These are phyloP conservation scores for Raffaelea arxii DNA, from an alignment of 2,329 filamentous ascomycete genomes.

Conservation along the genomic window DNA sequence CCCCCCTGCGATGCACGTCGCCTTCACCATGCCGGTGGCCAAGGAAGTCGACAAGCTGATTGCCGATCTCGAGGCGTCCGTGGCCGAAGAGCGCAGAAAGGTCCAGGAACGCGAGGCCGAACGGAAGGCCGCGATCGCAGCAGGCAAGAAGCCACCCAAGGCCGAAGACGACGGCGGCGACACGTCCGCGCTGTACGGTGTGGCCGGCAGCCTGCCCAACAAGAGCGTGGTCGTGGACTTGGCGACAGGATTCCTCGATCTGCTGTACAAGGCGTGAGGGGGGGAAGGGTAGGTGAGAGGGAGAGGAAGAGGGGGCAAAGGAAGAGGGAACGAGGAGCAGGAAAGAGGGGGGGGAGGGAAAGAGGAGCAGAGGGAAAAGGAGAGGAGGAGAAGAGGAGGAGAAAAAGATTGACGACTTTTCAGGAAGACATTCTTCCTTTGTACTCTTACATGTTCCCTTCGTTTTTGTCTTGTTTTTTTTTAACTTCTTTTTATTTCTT, in stretches of 20 bases:
- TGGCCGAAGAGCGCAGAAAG: slow-evolving; percentile 70
- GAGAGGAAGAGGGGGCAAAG: background rate
- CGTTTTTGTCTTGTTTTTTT: background rate
- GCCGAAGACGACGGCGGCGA: slow-evolving; percentile 46
- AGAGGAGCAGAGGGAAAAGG: background rate
- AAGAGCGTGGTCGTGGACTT: slow-evolving; percentile 90
- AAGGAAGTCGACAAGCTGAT: slow-evolving; percentile 73
- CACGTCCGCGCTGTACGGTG: slow-evolving; percentile 82
- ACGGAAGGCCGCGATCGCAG: slow-evolving; percentile 48
- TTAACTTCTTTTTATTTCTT: background rate
- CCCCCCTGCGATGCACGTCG: slow-evolving; percentile 86
- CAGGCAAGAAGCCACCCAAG: background rate
- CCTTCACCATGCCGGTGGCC: slow-evolving; percentile 79
- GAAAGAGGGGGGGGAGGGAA: background rate
- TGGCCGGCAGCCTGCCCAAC: slow-evolving; percentile 88
- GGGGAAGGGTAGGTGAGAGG: background rate
- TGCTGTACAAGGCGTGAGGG: slow-evolving; percentile 60
- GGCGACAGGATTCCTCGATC: slow-evolving; percentile 83
- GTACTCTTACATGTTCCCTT: background rate
- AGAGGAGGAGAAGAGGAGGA: background rate
- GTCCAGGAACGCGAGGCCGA: slow-evolving; percentile 62
- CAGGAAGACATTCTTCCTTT: background rate
- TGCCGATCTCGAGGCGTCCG: slow-evolving; percentile 56
- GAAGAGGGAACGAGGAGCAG: background rate
- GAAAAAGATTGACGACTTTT: no score